phyloP scores from a whole-genome alignment of 208 protist species.

The Acanthamoeba royreba region DNA sequence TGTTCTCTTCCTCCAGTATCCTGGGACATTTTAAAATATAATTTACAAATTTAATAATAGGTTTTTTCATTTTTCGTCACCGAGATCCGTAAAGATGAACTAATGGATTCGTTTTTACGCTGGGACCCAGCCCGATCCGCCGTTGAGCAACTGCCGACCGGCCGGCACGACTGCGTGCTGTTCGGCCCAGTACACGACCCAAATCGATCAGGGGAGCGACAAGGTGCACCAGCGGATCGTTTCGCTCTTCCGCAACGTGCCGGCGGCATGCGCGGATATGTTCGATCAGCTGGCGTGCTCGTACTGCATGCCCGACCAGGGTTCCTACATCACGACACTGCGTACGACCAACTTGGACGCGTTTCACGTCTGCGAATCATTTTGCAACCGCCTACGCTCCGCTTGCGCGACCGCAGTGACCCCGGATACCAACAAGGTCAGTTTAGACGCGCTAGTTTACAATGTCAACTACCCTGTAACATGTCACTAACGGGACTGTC shows the following conservation, averaged over 20 bases:
- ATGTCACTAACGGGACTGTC: no score
- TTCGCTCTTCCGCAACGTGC: not conserved
- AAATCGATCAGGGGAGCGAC: not conserved
- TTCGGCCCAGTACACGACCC: not conserved
- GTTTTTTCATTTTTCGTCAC: no score
- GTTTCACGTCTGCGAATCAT: slow-evolving; percentile 3
- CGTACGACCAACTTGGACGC: not conserved
- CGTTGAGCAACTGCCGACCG: not conserved
- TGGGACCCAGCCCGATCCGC: not conserved
- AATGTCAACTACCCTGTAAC: not conserved
- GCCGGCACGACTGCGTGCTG: not conserved
- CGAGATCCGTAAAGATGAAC: no score
- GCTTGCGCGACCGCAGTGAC: not conserved
- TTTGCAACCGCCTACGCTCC: not conserved
- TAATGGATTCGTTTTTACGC: no score
- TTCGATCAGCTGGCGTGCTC: slow-evolving; percentile 20
- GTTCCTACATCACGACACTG: not conserved
- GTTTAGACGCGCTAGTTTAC: not conserved
- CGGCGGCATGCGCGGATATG: not conserved
- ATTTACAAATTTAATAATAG: no score
- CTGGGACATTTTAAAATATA: no score
- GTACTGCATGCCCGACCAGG: not conserved
- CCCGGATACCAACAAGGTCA: not conserved
- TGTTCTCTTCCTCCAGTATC: no score
- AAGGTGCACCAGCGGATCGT: not conserved